Conservation (phyloP, 768 basidiomycete genomes). For the Leucosporidium scottii region DNA sequence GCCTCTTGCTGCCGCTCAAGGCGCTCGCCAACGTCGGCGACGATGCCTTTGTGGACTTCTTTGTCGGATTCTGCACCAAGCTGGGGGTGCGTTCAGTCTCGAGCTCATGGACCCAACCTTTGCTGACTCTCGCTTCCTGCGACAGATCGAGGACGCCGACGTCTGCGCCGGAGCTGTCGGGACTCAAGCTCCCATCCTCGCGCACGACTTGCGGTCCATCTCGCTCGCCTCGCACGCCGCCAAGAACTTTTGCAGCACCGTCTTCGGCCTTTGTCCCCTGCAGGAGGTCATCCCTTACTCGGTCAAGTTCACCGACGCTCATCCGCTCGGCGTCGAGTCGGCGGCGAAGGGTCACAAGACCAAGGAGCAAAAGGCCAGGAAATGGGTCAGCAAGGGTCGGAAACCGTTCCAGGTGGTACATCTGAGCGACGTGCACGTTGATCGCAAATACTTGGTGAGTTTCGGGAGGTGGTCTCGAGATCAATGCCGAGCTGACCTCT, state of each 20-base stretch:
- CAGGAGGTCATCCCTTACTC: slow-evolving; percentile 21
- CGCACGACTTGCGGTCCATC: slow-evolving; percentile 53
- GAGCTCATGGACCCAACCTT: not conserved
- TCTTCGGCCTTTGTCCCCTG: slow-evolving; percentile 52
- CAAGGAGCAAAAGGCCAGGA: slow-evolving; percentile 3
- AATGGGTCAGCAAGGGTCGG: not conserved
- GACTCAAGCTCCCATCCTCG: slow-evolving; percentile 55
- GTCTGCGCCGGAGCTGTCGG: slow-evolving; percentile 54
- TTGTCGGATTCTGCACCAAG: slow-evolving; percentile 49
- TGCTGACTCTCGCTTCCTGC: not conserved
- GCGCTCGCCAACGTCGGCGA: slow-evolving; percentile 51
- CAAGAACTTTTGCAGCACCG: slow-evolving; percentile 53
- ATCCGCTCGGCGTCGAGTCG: not conserved
- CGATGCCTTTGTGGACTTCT: slow-evolving; percentile 46
- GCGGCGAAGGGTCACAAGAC: not conserved
- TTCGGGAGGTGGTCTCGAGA: not conserved
- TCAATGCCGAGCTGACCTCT: not conserved
- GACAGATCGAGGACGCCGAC: slow-evolving; percentile 52
- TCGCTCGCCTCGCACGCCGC: slow-evolving; percentile 49
- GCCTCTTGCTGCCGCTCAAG: slow-evolving; percentile 49
- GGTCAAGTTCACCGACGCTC: slow-evolving; percentile 13
- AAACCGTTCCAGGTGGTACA: slow-evolving; percentile 54
- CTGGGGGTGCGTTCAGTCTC: slow-evolving; percentile 41
- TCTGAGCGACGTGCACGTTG: slow-evolving; percentile 60
- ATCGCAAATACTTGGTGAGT: slow-evolving; percentile 52